These are phyloP conservation scores for Diphasiastrum complanatum DNA, from an alignment of 83 land plant genomes.

Conservation along the genomic window DNA sequence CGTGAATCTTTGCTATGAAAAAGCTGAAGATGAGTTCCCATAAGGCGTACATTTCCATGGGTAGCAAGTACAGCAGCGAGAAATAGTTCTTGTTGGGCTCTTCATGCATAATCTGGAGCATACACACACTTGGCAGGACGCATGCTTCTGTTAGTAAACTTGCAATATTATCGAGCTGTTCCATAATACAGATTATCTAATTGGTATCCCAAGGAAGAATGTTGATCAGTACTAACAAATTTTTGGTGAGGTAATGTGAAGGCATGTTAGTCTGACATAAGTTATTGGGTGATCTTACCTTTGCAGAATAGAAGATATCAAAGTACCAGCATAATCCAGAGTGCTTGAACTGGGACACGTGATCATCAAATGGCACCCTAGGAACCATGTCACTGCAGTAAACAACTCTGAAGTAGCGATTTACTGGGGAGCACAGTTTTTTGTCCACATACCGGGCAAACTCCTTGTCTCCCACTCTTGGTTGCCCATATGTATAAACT, in stretches of 20 bases:
- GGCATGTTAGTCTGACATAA: background rate
- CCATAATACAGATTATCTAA: too few species aligned
- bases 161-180: background rate
- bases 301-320: constrained; percentile 34
- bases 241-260: background rate
- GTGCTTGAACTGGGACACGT: constrained; percentile 52
- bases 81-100: constrained; percentile 63
- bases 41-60: constrained; percentile 25
- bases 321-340: constrained; percentile 59
- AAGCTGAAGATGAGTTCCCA: constrained; percentile 52
- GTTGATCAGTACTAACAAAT: background rate
- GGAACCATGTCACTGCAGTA: constrained; percentile 66
- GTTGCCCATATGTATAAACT: constrained; percentile 74
- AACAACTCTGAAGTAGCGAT: constrained; percentile 49
- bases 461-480: constrained; percentile 50
- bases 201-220: too few species aligned
- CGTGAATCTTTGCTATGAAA: constrained; percentile 25
- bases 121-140: constrained; percentile 1
- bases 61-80: constrained; percentile 27
- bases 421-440: constrained; percentile 17
- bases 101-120: constrained; percentile 42
- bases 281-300: constrained; percentile 24
- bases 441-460: constrained; percentile 40
- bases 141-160: background rate
- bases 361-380: constrained; percentile 59